Conservation (phyloP, 768 basidiomycete genomes). For the Podaxis mareebaensis region DNA sequence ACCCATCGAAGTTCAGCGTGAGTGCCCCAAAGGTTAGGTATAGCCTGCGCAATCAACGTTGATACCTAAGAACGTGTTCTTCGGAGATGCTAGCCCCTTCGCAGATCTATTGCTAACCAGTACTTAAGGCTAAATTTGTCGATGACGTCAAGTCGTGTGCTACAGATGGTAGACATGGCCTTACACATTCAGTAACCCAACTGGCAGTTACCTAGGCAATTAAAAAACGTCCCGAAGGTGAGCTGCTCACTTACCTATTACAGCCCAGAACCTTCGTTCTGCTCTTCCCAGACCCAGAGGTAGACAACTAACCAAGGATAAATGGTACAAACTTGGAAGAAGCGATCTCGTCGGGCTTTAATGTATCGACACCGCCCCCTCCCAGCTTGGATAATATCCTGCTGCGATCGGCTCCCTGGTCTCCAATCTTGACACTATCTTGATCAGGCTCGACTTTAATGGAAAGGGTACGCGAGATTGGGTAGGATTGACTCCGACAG, state of each 20-base stretch:
- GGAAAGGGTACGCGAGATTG: conserved; percentile 7
- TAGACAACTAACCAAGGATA: conserved; percentile 51
- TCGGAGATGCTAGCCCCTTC: no score
- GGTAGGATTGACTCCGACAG: neutral
- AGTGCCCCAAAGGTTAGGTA: no score
- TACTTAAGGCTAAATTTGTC: conserved; percentile 50
- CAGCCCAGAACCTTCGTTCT: conserved; percentile 64
- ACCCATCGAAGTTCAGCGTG: no score
- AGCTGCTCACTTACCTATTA: conserved; percentile 52
- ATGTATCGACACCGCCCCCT: conserved; percentile 27
- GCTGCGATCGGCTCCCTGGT: conserved; percentile 37
- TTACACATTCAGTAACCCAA: conserved; percentile 65
- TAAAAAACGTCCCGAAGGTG: neutral
- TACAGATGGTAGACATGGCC: conserved; percentile 50
- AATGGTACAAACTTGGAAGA: conserved; percentile 64
- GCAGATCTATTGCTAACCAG: conserved; percentile 50
- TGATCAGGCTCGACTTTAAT: conserved; percentile 15
- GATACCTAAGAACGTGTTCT: no score
- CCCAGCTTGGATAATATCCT: conserved; percentile 56
- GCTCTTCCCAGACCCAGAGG: conserved; percentile 50
- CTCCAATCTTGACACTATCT: conserved; percentile 22
- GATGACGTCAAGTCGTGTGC: conserved; percentile 51
- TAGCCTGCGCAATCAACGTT: no score
- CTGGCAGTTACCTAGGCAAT: conserved; percentile 60
- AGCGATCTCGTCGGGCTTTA: conserved; percentile 60